Evolutionary conservation across 208 protist genomes (phyloP).

Genomic region (Naegleria fowleri): DNA sequence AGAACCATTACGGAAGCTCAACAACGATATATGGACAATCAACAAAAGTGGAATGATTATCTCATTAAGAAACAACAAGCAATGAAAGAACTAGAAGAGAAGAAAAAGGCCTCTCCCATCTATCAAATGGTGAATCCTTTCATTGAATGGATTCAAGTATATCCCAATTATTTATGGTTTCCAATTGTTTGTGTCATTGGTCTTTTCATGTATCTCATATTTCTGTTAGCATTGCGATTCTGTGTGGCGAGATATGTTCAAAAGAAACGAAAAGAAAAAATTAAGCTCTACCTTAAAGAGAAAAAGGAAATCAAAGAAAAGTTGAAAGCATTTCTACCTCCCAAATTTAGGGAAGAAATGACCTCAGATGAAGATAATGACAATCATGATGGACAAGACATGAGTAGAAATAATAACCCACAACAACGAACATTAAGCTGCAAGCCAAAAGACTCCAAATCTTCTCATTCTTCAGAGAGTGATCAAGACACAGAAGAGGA

Average conservation of each 20-base stretch:
- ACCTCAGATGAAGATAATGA: too few species aligned
- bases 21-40: neutral
- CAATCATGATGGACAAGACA: too few species aligned
- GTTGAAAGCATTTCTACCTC: neutral
- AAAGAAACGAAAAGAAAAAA: neutral
- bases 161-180: slow-evolving; percentile 5
- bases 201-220: neutral
- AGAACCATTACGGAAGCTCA: neutral
- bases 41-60: neutral
- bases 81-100: neutral
- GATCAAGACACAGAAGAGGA: too few species aligned
- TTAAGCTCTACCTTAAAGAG: neutral
- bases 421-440: too few species aligned
- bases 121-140: neutral
- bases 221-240: neutral
- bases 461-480: too few species aligned
- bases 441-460: too few species aligned
- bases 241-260: neutral
- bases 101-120: neutral
- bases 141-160: neutral
- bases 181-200: neutral
- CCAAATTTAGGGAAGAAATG: neutral
- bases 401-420: too few species aligned
- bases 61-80: neutral
- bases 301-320: neutral